Conservation (phyloP, 768 basidiomycete genomes). For the Suillus alpinus region DNA sequence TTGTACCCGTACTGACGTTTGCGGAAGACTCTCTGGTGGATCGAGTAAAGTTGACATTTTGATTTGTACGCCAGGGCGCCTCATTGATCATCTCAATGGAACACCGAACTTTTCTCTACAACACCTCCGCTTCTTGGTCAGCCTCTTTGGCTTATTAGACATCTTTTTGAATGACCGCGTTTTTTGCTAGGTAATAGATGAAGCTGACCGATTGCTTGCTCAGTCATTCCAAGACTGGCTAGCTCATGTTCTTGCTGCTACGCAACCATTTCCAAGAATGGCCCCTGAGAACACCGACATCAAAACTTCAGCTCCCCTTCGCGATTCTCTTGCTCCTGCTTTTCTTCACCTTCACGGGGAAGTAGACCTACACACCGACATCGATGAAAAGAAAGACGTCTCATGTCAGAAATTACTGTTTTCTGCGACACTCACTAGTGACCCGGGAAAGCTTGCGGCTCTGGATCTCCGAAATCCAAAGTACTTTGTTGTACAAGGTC, state of each 20-base stretch:
- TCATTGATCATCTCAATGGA: slow-evolving; percentile 89
- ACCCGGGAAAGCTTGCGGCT: slow-evolving; percentile 89
- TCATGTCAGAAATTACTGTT: slow-evolving; percentile 95
- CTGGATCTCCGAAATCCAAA: slow-evolving; percentile 76
- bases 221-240: slow-evolving; percentile 98
- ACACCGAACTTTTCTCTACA: slow-evolving; percentile 91
- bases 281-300: slow-evolving; percentile 3
- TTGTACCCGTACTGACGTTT: not conserved
- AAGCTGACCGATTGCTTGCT: slow-evolving; percentile 92
- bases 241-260: slow-evolving; percentile 76
- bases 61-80: slow-evolving; percentile 91
- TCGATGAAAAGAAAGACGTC: slow-evolving; percentile 53
- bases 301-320: not conserved
- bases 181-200: slow-evolving; percentile 79
- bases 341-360: slow-evolving; percentile 35
- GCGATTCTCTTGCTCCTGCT: slow-evolving; percentile 59
- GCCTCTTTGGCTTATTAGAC: slow-evolving; percentile 22
- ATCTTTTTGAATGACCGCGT: not conserved
- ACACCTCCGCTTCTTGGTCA: slow-evolving; percentile 90
- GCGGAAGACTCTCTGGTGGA: slow-evolving; percentile 69
- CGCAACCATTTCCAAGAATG: slow-evolving; percentile 38
- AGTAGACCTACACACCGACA: slow-evolving; percentile 39
- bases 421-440: slow-evolving; percentile 91
- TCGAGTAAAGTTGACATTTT: slow-evolving; percentile 91
- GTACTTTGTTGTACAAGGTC: slow-evolving; percentile 81